Conservation (phyloP, 345 rosid species). For the Citrus sinensis region DNA sequence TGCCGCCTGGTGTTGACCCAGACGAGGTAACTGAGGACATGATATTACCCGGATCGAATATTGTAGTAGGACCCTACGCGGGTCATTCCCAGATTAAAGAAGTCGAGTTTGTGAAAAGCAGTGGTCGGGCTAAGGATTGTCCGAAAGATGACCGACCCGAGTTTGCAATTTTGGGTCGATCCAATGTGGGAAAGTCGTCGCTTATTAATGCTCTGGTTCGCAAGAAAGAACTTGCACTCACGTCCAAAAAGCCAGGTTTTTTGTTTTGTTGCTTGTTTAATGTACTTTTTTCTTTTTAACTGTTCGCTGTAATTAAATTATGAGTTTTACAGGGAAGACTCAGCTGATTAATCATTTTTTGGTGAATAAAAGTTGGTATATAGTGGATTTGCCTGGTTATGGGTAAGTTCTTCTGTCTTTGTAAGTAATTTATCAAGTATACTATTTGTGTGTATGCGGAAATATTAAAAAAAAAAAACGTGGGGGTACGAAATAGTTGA, state of each 20-base stretch:
- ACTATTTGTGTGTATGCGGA: too few species aligned
- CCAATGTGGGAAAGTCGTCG: slow-evolving; percentile 95
- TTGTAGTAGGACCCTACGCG: slow-evolving; percentile 81
- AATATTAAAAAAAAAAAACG: too few species aligned
- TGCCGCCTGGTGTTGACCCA: slow-evolving; percentile 81
- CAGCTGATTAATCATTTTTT: slow-evolving; percentile 92
- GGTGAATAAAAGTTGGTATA: slow-evolving; percentile 92
- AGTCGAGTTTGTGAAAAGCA: slow-evolving; percentile 86
- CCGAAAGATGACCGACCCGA: slow-evolving; percentile 80
- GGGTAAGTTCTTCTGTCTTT: slow-evolving; percentile 48
- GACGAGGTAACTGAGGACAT: slow-evolving; percentile 64
- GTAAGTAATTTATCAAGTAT: neutral
- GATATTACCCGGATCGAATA: slow-evolving; percentile 86
- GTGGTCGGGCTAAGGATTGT: slow-evolving; percentile 82
- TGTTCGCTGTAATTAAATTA: neutral
- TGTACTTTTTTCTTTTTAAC: neutral
- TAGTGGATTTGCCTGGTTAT: slow-evolving; percentile 97
- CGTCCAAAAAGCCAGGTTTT: slow-evolving; percentile 95
- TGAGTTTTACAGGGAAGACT: slow-evolving; percentile 65
- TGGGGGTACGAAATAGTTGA: too few species aligned
- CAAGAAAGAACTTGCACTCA: slow-evolving; percentile 89
- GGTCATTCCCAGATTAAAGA: slow-evolving; percentile 89
- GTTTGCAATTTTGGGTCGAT: slow-evolving; percentile 85
- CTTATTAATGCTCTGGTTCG: slow-evolving; percentile 81
- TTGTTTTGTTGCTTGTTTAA: neutral